Conservation (phyloP, 495 filamentous ascomycete species). For the Friedmanniomyces simplex region DNA sequence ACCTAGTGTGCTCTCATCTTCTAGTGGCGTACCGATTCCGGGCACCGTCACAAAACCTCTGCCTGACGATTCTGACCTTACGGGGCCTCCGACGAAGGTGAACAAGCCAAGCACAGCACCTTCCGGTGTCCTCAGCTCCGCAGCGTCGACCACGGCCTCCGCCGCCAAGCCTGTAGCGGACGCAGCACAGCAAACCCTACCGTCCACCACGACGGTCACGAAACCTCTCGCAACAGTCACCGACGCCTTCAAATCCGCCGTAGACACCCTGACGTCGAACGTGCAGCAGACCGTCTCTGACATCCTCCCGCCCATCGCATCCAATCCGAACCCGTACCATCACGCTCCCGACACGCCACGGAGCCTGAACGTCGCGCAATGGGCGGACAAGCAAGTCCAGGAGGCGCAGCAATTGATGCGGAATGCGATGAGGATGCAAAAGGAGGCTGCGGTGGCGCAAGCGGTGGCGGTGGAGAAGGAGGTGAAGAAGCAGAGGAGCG, state of each 20-base stretch:
- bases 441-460: neutral
- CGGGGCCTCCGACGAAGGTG: too few species aligned
- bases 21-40: too few species aligned
- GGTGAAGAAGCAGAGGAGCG: constrained; percentile 1
- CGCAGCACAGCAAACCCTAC: too few species aligned
- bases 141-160: neutral
- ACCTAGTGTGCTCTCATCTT: too few species aligned
- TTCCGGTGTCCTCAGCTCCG: too few species aligned
- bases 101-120: too few species aligned
- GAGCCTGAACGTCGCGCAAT: neutral
- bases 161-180: neutral
- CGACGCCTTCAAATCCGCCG: too few species aligned
- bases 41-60: too few species aligned
- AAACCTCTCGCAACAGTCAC: too few species aligned
- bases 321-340: neutral
- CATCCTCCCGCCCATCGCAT: neutral
- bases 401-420: constrained; percentile 3
- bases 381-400: neutral
- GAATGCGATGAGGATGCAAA: constrained; percentile 5
- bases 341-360: constrained; percentile 1
- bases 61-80: too few species aligned
- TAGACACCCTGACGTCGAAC: neutral
- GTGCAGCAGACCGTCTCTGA: neutral
- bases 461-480: neutral
- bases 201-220: too few species aligned